phyloP scores from a whole-genome alignment of 2,329 filamentous ascomycete genomes.

The Pseudogymnoascus sp. region DNA sequence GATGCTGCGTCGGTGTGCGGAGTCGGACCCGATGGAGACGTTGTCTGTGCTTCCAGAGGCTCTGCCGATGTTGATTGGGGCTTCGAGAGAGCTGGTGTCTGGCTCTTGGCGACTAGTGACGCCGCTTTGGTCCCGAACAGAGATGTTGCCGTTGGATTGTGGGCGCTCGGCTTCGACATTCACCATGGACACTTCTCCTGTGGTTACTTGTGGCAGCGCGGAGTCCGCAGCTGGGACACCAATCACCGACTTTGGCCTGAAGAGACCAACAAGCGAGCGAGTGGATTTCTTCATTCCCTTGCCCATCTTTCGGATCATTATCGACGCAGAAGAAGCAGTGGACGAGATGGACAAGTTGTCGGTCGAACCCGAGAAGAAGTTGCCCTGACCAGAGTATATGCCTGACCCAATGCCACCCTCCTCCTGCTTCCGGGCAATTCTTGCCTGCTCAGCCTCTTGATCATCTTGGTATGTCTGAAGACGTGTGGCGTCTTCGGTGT shows the following conservation, averaged over 20 bases:
- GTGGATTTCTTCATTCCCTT: conserved; percentile 95
- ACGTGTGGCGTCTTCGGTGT: conserved; percentile 43
- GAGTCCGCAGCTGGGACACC: conserved; percentile 68
- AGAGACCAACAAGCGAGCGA: conserved; percentile 84
- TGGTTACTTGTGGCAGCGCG: conserved; percentile 57
- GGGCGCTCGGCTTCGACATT: conserved; percentile 91
- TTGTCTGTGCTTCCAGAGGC: conserved; percentile 25
- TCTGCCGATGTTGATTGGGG: conserved; percentile 35
- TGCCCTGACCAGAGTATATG: conserved; percentile 82
- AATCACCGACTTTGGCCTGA: conserved; percentile 86
- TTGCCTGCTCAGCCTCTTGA: conserved; percentile 78
- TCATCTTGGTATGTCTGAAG: conserved; percentile 57
- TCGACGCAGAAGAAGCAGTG: conserved; percentile 79
- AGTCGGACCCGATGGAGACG: not conserved
- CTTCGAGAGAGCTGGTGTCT: conserved; percentile 74
- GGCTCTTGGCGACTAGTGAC: conserved; percentile 78
- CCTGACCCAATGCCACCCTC: conserved; percentile 83
- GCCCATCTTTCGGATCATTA: conserved; percentile 98
- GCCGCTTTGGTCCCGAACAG: conserved; percentile 62
- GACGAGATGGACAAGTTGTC: conserved; percentile 92
- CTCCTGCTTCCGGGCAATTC: conserved; percentile 89
- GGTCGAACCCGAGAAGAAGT: conserved; percentile 81
- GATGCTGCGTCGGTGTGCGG: conserved; percentile 70
- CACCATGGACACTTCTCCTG: conserved; percentile 88
- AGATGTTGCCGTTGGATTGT: conserved; percentile 64